Percentiles rank a stretch among this genome's conserved stretches.
Conservation (phyloP, 352 stramenopile species). For the Elongisporangium anandrum region DNA sequence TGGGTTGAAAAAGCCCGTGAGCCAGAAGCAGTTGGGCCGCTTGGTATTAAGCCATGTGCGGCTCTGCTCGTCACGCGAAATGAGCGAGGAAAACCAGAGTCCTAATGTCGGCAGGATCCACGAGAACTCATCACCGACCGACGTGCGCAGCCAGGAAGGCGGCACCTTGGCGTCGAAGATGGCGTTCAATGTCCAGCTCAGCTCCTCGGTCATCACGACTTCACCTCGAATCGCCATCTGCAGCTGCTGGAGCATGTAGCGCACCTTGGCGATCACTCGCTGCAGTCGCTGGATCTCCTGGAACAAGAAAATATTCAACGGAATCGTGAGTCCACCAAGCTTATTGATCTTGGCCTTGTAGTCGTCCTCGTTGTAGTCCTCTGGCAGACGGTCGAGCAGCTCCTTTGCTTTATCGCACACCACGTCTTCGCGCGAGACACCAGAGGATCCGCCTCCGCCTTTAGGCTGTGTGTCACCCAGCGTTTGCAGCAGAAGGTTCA, state of each 20-base stretch:
- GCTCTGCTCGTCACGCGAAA: slow-evolving; percentile 95
- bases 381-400: slow-evolving; percentile 91
- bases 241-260: slow-evolving; percentile 93
- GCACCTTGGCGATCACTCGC: slow-evolving; percentile 94
- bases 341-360: slow-evolving; percentile 98
- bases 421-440: slow-evolving; percentile 93
- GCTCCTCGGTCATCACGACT: slow-evolving; percentile 97
- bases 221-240: slow-evolving; percentile 97
- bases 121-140: slow-evolving; percentile 96
- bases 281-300: slow-evolving; percentile 98
- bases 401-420: slow-evolving; percentile 96
- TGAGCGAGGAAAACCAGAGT: slow-evolving; percentile 96
- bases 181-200: slow-evolving; percentile 93
- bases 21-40: slow-evolving; percentile 94
- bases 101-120: slow-evolving; percentile 96
- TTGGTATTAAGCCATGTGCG: slow-evolving; percentile 94
- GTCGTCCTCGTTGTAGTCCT: slow-evolving; percentile 97
- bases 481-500: slow-evolving; percentile 92
- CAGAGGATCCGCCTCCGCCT: slow-evolving; percentile 81
- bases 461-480: slow-evolving; percentile 97
- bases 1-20: slow-evolving; percentile 98
- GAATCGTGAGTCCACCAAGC: slow-evolving; percentile 92
- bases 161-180: slow-evolving; percentile 97
- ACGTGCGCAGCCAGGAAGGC: slow-evolving; percentile 94
- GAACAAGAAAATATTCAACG: slow-evolving; percentile 98